A percentile compares a stretch with the other conserved stretches of the same genome.
phyloP scores from a whole-genome alignment of 164 flowering plant genomes.

The Euptelea pleiosperma region DNA sequence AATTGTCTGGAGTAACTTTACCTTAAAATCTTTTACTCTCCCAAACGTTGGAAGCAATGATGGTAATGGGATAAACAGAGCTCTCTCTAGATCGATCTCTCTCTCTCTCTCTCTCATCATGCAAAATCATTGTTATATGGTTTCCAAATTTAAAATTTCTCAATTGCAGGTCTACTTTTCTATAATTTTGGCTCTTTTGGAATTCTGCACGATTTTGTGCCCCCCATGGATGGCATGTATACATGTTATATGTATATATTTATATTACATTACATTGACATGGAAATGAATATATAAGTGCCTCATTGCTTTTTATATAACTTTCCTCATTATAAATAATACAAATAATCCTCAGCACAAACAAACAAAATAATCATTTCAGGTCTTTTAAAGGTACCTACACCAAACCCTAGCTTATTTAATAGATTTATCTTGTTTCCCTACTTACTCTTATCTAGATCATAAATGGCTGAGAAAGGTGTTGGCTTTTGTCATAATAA shows the following conservation, averaged over 20 bases:
- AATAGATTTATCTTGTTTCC: too few relatives aligned
- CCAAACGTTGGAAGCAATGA: slow-evolving; percentile 15
- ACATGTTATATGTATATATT: slow-evolving; percentile 4
- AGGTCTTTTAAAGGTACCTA: background rate
- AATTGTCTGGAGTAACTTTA: slow-evolving; percentile 9
- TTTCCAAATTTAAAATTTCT: slow-evolving; percentile 20
- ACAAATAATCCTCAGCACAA: too few relatives aligned
- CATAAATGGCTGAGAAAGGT: too few relatives aligned
- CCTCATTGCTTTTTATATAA: too few relatives aligned
- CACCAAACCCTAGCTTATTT: too few relatives aligned
- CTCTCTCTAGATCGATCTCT: slow-evolving; percentile 5
- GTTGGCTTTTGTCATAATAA: too few relatives aligned
- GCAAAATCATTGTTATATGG: slow-evolving; percentile 11
- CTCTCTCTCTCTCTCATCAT: slow-evolving; percentile 13
- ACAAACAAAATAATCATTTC: background rate
- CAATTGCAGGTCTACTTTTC: slow-evolving; percentile 16
- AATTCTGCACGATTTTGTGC: slow-evolving; percentile 33
- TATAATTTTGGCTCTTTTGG: slow-evolving; percentile 26
- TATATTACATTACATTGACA: too few relatives aligned
- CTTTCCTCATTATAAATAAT: too few relatives aligned
- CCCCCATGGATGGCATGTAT: slow-evolving; percentile 22
- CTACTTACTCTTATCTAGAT: too few relatives aligned
- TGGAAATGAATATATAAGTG: too few relatives aligned
- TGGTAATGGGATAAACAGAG: slow-evolving; percentile 12
- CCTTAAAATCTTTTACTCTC: slow-evolving; percentile 9